phyloP scores from a whole-genome alignment of 2,329 filamentous ascomycete genomes.

The Talaromyces marneffei region DNA sequence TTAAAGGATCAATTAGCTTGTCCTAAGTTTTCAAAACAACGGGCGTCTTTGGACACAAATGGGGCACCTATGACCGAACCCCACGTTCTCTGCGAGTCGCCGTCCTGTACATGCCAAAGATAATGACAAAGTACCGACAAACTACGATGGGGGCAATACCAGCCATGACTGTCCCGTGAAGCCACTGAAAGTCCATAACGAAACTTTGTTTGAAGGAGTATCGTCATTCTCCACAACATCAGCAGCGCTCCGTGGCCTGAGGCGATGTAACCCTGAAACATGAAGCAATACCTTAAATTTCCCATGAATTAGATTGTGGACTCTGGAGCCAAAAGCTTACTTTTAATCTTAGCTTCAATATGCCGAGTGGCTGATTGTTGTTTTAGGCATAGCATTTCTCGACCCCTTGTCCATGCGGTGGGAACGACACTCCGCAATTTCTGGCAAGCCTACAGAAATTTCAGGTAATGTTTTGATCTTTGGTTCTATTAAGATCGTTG shows the following conservation, averaged over 20 bases:
- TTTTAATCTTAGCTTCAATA: not conserved
- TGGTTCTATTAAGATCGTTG: not conserved
- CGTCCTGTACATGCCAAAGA: not conserved
- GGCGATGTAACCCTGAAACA: not conserved
- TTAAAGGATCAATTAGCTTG: not conserved
- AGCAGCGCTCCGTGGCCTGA: not conserved
- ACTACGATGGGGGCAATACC: not conserved
- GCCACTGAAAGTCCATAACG: not conserved
- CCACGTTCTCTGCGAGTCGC: not conserved
- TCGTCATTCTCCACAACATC: not conserved
- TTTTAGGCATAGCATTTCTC: not conserved
- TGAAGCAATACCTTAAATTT: not conserved
- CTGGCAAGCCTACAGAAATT: no score
- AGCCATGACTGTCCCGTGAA: not conserved
- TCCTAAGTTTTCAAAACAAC: not conserved
- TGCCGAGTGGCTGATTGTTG: not conserved
- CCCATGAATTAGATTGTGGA: not conserved
- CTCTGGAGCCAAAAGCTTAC: not conserved
- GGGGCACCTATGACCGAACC: not conserved
- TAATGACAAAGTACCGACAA: not conserved
- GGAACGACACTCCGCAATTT: slow-evolving; percentile 1
- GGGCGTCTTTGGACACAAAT: not conserved
- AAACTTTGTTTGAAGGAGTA: not conserved
- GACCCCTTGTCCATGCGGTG: not conserved
- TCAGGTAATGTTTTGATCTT: not conserved